Evolutionary conservation across 2,329 filamentous ascomycete genomes (phyloP).

Genomic region (Proliferodiscus dingleyae): DNA sequence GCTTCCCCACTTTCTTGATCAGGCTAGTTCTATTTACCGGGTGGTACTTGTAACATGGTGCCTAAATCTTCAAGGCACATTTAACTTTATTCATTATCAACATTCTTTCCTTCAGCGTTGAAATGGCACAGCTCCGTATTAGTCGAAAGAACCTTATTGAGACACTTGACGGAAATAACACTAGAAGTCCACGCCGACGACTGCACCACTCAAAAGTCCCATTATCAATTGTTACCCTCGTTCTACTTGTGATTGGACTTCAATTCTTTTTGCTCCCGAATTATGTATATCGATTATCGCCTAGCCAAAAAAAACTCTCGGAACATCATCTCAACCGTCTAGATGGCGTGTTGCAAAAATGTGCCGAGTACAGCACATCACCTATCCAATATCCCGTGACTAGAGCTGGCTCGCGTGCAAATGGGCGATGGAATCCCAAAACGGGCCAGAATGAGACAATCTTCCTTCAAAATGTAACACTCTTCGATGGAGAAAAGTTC

Average conservation of each 20-base stretch:
- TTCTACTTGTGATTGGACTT: conserved; percentile 17
- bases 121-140: no score
- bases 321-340: conserved; percentile 20
- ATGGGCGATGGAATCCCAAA: conserved; percentile 38
- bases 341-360: conserved; percentile 24
- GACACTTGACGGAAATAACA: no score
- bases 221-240: conserved; percentile 17
- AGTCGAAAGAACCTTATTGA: no score
- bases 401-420: conserved; percentile 23
- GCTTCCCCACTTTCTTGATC: neutral
- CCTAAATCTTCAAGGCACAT: no score
- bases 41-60: no score
- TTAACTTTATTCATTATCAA: no score
- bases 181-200: neutral
- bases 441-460: conserved; percentile 36
- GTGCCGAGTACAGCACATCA: conserved; percentile 22
- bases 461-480: conserved; percentile 37
- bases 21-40: no score
- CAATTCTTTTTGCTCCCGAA: conserved; percentile 25
- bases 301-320: conserved; percentile 16
- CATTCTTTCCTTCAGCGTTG: no score
- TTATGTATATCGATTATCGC: conserved; percentile 19
- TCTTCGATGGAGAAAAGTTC: conserved; percentile 40
- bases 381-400: conserved; percentile 24
- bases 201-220: conserved; percentile 4